phyloP scores from a whole-genome alignment of 352 stramenopile genomes.

The Thraustochytrium aureum region DNA sequence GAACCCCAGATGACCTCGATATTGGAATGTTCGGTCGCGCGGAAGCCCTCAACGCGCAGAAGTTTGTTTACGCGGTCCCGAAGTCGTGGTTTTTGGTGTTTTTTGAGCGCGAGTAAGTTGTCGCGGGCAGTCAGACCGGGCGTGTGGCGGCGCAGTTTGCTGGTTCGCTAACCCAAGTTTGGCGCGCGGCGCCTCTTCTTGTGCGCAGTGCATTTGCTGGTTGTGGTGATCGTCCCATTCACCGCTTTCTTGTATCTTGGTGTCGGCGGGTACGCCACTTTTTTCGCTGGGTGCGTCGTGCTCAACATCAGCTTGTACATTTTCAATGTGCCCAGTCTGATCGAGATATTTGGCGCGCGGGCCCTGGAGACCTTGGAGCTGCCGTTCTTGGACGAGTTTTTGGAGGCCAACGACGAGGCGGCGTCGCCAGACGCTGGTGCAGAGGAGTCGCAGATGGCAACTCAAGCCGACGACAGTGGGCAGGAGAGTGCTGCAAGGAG shows the following conservation, averaged over 20 bases:
- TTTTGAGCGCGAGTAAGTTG: too few relatives aligned
- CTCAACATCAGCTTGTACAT: slow-evolving; percentile 18
- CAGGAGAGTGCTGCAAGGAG: too few relatives aligned
- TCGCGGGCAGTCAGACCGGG: too few relatives aligned
- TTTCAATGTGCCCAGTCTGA: slow-evolving; percentile 32
- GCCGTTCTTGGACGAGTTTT: slow-evolving; percentile 42
- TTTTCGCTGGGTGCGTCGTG: not conserved
- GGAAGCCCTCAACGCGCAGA: too few relatives aligned
- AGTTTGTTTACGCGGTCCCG: slow-evolving; percentile 29
- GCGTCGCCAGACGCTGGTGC: not conserved
- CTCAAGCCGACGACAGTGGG: not conserved
- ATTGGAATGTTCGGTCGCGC: too few relatives aligned
- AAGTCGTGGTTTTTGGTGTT: slow-evolving; percentile 33
- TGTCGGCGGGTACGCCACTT: slow-evolving; percentile 15
- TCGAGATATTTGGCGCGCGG: slow-evolving; percentile 14
- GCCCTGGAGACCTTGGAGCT: slow-evolving; percentile 44
- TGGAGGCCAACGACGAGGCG: slow-evolving; percentile 27
- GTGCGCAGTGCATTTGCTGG: not conserved
- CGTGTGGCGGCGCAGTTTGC: too few relatives aligned
- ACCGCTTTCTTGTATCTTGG: slow-evolving; percentile 28
- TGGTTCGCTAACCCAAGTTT: too few relatives aligned
- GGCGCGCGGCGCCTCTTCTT: not conserved
- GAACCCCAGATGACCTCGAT: too few relatives aligned
- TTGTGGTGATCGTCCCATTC: not conserved
- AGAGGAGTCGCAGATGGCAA: not conserved